Conservation (phyloP, 306 rosid genomes). For the Acacia melanoxylon region DNA sequence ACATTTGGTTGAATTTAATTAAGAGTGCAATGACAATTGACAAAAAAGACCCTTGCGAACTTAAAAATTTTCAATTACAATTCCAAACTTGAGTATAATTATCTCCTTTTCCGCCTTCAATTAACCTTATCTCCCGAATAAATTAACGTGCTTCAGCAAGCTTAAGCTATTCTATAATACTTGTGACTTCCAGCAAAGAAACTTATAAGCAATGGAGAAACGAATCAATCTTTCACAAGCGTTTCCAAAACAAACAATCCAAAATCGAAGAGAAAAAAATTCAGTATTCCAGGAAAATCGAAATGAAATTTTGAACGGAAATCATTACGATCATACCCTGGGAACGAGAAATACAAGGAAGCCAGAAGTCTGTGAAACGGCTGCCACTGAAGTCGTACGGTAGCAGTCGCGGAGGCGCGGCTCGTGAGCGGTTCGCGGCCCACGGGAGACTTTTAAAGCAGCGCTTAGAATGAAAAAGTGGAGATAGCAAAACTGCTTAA, state of each 20-base stretch:
- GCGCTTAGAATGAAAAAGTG: background rate
- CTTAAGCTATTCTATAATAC: background rate
- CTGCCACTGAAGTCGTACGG: background rate
- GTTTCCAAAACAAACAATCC: background rate
- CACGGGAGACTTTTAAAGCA: background rate
- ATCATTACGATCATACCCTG: background rate
- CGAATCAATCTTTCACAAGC: background rate
- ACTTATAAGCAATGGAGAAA: background rate
- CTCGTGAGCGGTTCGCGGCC: background rate
- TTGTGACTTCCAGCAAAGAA: background rate
- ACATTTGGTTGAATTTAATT: background rate
- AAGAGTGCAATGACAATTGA: background rate
- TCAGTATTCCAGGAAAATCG: background rate
- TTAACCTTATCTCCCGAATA: background rate
- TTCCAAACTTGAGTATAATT: background rate
- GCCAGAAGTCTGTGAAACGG: background rate
- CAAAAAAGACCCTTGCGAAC: background rate
- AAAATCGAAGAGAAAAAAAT: background rate
- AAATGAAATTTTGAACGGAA: background rate
- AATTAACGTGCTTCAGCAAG: background rate
- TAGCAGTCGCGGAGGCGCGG: background rate
- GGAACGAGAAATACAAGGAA: background rate
- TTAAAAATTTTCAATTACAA: background rate
- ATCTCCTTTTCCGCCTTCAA: background rate
- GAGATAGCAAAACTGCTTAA: background rate